Percentiles rank a stretch among this genome's conserved stretches.
Evolutionary conservation across 169 alveolate species (phyloP).

Genomic region (Plasmodium adleri): DNA sequence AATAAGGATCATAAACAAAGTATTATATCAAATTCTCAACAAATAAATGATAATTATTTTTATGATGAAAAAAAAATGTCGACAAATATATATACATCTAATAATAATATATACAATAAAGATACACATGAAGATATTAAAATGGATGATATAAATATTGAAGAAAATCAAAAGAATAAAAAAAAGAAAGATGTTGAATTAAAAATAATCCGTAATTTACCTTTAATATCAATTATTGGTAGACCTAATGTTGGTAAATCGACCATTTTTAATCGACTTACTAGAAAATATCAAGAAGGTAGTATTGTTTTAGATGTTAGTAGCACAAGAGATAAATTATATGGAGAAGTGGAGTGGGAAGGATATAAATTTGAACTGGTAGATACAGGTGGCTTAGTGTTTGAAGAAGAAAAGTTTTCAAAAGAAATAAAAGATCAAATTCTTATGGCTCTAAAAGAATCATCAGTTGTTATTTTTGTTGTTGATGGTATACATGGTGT

Average conservation of each 20-base stretch:
- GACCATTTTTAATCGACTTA: slow-evolving; percentile 84
- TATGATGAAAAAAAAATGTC: too few relatives aligned
- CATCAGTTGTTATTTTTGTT: slow-evolving; percentile 82
- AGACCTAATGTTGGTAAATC: slow-evolving; percentile 88
- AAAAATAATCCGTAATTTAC: slow-evolving; percentile 46
- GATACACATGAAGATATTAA: too few relatives aligned
- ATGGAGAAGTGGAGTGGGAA: slow-evolving; percentile 85
- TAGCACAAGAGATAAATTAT: slow-evolving; percentile 85
- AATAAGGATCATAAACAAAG: too few relatives aligned
- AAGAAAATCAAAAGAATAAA: slow-evolving; percentile 9
- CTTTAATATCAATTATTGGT: slow-evolving; percentile 84
- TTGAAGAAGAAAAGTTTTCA: slow-evolving; percentile 79
- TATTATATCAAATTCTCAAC: too few relatives aligned
- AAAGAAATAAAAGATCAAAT: slow-evolving; percentile 70
- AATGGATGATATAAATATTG: too few relatives aligned
- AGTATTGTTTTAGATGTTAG: slow-evolving; percentile 83
- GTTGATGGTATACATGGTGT: slow-evolving; percentile 87
- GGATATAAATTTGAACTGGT: slow-evolving; percentile 83
- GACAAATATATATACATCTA: too few relatives aligned
- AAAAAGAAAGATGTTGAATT: slow-evolving; percentile 34
- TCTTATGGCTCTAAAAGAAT: slow-evolving; percentile 77
- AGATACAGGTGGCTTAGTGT: slow-evolving; percentile 86
- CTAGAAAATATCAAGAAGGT: slow-evolving; percentile 86
- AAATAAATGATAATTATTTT: too few relatives aligned
- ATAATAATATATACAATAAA: too few relatives aligned